These are phyloP conservation scores for Gentiana macrophylla DNA, from an alignment of 257 asterid species.

Conservation along the genomic window DNA sequence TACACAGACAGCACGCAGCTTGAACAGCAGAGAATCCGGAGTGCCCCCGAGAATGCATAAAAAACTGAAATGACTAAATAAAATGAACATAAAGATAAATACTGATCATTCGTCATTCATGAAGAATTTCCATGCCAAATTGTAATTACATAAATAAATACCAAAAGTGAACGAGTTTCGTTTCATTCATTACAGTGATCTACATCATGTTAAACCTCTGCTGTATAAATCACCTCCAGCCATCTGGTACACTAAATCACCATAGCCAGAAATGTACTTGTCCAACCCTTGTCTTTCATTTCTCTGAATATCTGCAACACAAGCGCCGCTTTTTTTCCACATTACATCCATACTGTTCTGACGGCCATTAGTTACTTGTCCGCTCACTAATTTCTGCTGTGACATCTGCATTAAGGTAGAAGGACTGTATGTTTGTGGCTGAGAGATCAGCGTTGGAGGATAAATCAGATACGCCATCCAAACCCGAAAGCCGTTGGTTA, in stretches of 20 bases:
- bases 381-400: slow-evolving; percentile 31
- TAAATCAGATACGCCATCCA: slow-evolving; percentile 25
- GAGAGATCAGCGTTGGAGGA: slow-evolving; percentile 40
- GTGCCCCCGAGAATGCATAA: no score
- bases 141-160: no score
- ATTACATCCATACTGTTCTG: slow-evolving; percentile 28
- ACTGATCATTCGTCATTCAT: no score
- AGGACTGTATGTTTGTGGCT: slow-evolving; percentile 27
- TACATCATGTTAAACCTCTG: slow-evolving; percentile 57
- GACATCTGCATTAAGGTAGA: slow-evolving; percentile 33
- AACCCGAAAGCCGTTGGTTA: slow-evolving; percentile 22
- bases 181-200: no score
- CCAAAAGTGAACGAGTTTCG: no score
- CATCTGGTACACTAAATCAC: slow-evolving; percentile 43
- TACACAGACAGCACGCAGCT: no score
- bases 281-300: slow-evolving; percentile 40
- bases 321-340: slow-evolving; percentile 38
- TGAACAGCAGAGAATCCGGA: no score
- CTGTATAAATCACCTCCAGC: slow-evolving; percentile 54
- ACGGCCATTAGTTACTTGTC: slow-evolving; percentile 35
- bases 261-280: slow-evolving; percentile 53
- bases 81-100: no score
- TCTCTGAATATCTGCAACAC: slow-evolving; percentile 37
- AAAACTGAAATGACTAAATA: no score
- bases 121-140: no score